These are phyloP conservation scores for Earliella scabrosa DNA, from an alignment of 1,284 basidiomycete genomes.

Conservation along the genomic window DNA sequence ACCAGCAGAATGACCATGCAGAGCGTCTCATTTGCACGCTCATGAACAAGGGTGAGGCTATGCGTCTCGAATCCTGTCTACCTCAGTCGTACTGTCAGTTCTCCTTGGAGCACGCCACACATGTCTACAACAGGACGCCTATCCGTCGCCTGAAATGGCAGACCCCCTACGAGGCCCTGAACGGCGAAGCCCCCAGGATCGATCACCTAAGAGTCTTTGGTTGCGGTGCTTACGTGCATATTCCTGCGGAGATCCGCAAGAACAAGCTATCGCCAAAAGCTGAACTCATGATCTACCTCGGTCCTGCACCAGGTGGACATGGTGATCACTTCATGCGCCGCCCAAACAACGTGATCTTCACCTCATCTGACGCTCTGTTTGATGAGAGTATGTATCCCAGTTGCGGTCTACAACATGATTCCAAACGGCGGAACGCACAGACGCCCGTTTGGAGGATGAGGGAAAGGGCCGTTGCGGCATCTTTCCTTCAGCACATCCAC, in stretches of 20 bases:
- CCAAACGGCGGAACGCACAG: not conserved
- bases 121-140: slow-evolving; percentile 7
- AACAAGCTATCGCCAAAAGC: slow-evolving; percentile 15
- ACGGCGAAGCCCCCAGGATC: slow-evolving; percentile 4
- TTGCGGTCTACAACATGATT: too few relatives aligned
- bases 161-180: slow-evolving; percentile 6
- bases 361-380: slow-evolving; percentile 27
- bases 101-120: slow-evolving; percentile 11
- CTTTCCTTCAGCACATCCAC: slow-evolving; percentile 32
- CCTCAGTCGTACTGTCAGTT: slow-evolving; percentile 28
- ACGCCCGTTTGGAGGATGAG: slow-evolving; percentile 4
- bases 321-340: slow-evolving; percentile 32
- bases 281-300: slow-evolving; percentile 33
- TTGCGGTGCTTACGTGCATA: slow-evolving; percentile 4
- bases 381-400: not conserved
- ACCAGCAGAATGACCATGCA: slow-evolving; percentile 8
- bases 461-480: slow-evolving; percentile 14
- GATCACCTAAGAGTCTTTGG: slow-evolving; percentile 13
- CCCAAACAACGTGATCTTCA: slow-evolving; percentile 21
- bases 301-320: slow-evolving; percentile 2
- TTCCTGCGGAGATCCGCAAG: too few relatives aligned
- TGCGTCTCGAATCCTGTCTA: slow-evolving; percentile 1
- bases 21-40: slow-evolving; percentile 4
- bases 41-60: not conserved
- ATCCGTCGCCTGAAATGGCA: slow-evolving; percentile 1